phyloP scores from a whole-genome alignment of 352 stramenopile species.

The Pythium brachiatum region DNA sequence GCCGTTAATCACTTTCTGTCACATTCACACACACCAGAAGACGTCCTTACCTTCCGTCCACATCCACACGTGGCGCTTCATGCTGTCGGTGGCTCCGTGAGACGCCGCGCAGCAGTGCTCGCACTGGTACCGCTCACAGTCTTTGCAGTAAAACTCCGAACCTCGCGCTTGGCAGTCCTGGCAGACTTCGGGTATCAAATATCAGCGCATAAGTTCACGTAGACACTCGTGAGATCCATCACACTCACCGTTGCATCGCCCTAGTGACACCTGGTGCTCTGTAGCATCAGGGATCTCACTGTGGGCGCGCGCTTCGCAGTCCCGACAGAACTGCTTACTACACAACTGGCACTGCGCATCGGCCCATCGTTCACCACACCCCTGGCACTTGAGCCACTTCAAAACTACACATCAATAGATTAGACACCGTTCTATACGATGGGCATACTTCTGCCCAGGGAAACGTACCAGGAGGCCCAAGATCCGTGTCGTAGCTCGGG shows the following conservation, averaged over 20 bases:
- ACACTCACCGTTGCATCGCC: constrained; percentile 41
- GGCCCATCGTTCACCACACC: constrained; percentile 37
- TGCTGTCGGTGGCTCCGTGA: neutral
- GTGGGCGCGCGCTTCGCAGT: constrained; percentile 49
- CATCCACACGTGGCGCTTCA: constrained; percentile 44
- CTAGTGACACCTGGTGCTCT: constrained; percentile 44
- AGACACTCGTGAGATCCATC: neutral
- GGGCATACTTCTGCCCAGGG: neutral
- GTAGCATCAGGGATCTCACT: constrained; percentile 20
- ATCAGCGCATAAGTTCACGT: neutral
- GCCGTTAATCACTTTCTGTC: neutral
- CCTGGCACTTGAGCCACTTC: constrained; percentile 37
- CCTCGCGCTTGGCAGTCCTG: constrained; percentile 41
- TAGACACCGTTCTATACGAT: neutral
- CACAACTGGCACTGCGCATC: constrained; percentile 47
- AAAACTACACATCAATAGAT: constrained; percentile 33
- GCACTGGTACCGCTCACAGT: constrained; percentile 57
- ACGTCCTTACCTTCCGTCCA: constrained; percentile 48
- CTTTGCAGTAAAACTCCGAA: constrained; percentile 54
- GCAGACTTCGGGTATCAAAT: constrained; percentile 38
- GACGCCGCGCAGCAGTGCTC: constrained; percentile 40
- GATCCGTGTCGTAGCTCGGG: constrained; percentile 17
- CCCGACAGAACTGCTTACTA: constrained; percentile 38
- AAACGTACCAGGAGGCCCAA: constrained; percentile 18
- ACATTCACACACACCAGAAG: neutral